Percentiles rank a stretch among this genome's conserved stretches.
Evolutionary conservation across 495 filamentous ascomycete species (phyloP).

Genomic region (Melanomma pulvis-pyrius): DNA sequence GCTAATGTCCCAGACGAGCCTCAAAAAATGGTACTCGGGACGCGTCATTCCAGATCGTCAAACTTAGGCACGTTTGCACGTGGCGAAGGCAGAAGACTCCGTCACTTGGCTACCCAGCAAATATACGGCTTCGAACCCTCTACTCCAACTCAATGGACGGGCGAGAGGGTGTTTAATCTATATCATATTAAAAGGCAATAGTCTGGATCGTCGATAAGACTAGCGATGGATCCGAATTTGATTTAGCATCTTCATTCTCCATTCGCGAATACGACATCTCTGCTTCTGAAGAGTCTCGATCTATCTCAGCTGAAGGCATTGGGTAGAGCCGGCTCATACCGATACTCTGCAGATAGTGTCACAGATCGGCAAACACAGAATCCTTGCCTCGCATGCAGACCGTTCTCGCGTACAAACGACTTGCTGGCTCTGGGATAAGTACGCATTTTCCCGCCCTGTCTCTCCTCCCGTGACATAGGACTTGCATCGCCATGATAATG

Average conservation of each 20-base stretch:
- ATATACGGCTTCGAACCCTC: neutral
- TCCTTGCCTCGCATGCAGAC: neutral
- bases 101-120: neutral
- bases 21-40: conserved; percentile 18
- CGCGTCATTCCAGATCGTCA: neutral
- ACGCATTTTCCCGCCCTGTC: neutral
- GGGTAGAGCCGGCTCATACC: neutral
- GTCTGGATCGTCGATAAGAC: conserved; percentile 1
- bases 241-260: neutral
- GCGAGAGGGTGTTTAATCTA: conserved; percentile 11
- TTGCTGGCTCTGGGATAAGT: neutral
- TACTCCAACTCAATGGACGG: neutral
- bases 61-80: conserved; percentile 11
- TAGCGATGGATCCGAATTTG: neutral
- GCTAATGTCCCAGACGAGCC: neutral
- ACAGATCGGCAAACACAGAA: neutral
- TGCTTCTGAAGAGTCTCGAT: neutral
- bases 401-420: conserved; percentile 14
- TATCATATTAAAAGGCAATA: conserved; percentile 5
- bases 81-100: conserved; percentile 5
- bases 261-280: neutral
- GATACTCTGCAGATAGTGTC: neutral
- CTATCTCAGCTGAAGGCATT: neutral
- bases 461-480: neutral
- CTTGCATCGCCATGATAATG: neutral